phyloP scores from a whole-genome alignment of 192 early-diverging fungal genomes.

The Coemansia sp. region DNA sequence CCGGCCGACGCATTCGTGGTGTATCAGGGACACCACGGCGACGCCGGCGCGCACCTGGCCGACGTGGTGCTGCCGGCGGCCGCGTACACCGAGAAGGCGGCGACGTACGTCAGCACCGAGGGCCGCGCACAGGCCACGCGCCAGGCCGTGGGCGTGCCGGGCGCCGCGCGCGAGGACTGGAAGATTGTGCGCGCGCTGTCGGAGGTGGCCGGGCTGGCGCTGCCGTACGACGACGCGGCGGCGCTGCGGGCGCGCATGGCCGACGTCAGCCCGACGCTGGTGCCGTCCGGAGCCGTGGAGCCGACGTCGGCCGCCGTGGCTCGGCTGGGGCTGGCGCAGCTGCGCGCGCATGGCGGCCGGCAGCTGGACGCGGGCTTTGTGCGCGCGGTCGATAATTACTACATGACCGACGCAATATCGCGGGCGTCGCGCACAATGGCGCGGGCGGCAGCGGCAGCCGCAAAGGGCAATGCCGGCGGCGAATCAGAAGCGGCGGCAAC shows the following conservation, averaged over 20 bases:
- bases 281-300: constrained; percentile 65
- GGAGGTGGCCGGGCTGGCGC: constrained; percentile 75
- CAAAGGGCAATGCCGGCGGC: constrained; percentile 3
- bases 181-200: constrained; percentile 96
- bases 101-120: constrained; percentile 96
- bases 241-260: constrained; percentile 81
- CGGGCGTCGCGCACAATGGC: constrained; percentile 95
- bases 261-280: constrained; percentile 82
- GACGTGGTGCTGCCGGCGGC: constrained; percentile 95
- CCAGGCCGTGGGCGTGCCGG: constrained; percentile 84
- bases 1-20: constrained; percentile 92
- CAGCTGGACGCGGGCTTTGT: constrained; percentile 47
- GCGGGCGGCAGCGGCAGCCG: constrained; percentile 68
- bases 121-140: constrained; percentile 91
- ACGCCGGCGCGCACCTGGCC: constrained; percentile 88
- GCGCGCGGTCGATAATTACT: constrained; percentile 80
- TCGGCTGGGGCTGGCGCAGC: constrained; percentile 60
- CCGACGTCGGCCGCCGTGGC: constrained; percentile 51
- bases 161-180: constrained; percentile 96
- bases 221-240: constrained; percentile 86
- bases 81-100: constrained; percentile 94
- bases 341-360: constrained; percentile 34
- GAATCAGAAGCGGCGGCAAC: too few relatives aligned
- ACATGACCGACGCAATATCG: constrained; percentile 92
- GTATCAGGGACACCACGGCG: constrained; percentile 99